Evolutionary conservation across 208 protist genomes (phyloP), one percentile per base, ranked within the genome.

Genomic region (Acanthamoeba culbertsoni): DNA sequence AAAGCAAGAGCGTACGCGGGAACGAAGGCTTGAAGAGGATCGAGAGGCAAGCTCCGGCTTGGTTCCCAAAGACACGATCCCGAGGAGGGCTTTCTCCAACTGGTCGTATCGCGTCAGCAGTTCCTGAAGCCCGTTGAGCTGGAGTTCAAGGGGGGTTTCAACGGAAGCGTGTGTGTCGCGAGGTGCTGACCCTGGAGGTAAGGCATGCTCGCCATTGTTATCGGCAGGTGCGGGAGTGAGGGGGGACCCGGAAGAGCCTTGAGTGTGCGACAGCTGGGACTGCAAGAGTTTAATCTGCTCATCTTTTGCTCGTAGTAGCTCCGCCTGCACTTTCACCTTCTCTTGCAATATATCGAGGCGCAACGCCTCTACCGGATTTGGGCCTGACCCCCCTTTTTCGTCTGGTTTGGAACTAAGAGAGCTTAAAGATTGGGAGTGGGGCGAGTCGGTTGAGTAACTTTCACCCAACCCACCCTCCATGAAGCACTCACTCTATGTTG

Each of bases 241-340:
- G 7, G 28, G 37, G 23, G n/a, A 62, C 18, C 16, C 16, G 53
- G 18, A 62, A 62, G 53, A 62, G 23, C 18, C 53, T n/a, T n/a
- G 53, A 62, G 23, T 16, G 33, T 48, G 43, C 8, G 48, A 62
- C 7, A 88, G 77, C n/a, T 88, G 77, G 31, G 31, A 7, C 28
- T 55, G 51, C 31, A 88, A 46, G 48, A 33, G 48, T 62, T 88
- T 62, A n/a, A 88, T 88, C 42, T 88, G 77, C 37, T 88, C 48
- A n/a, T 88, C 77, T 28, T 88, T 88, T 18, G 43, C 77, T 40
- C 43, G 77, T 7, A 88, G 42, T 28, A 63, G 77, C n/a, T 55
- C 77, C n/a, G 43, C 77, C 46, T 88, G 43, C 0, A 62, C 77
- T 3, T 31, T 14, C 48, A 88, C 12, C 51, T 88, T 55, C 77